These are phyloP conservation scores for Pythium scleroteichum DNA, from an alignment of 352 stramenopile species.

Conservation along the genomic window DNA sequence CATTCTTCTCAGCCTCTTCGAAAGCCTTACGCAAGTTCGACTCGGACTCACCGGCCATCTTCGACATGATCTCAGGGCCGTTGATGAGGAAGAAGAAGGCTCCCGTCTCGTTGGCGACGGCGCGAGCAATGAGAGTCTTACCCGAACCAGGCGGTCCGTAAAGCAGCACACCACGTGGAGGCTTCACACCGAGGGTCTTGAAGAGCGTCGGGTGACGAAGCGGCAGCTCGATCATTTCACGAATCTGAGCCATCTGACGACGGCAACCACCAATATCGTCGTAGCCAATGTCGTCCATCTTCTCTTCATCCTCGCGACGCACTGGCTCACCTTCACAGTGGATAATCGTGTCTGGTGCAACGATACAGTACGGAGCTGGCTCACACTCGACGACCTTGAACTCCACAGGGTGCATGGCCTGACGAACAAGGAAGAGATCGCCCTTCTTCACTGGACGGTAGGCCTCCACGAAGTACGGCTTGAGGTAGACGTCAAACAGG, in stretches of 20 bases:
- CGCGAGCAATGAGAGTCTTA: slow-evolving; percentile 99
- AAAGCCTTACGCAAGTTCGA: slow-evolving; percentile 97
- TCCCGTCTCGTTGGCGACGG: slow-evolving; percentile 98
- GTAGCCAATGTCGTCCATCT: slow-evolving; percentile 98
- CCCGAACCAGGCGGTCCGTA: slow-evolving; percentile 98
- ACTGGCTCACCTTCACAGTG: slow-evolving; percentile 99
- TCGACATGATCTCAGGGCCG: slow-evolving; percentile 99
- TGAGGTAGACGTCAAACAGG: slow-evolving; percentile 99
- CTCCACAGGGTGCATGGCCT: slow-evolving; percentile 99
- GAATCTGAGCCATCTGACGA: slow-evolving; percentile 99
- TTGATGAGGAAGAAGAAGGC: slow-evolving; percentile 99
- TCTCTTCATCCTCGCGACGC: slow-evolving; percentile 98
- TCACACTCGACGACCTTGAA: slow-evolving; percentile 99
- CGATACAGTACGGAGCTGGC: slow-evolving; percentile 97
- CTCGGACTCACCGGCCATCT: slow-evolving; percentile 94
- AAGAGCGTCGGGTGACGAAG: slow-evolving; percentile 98
- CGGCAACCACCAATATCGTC: slow-evolving; percentile 99
- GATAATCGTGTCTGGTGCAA: slow-evolving; percentile 99
- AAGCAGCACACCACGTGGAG: slow-evolving; percentile 98
- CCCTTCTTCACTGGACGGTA: slow-evolving; percentile 99
- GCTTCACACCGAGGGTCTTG: slow-evolving; percentile 99
- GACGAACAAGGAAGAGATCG: slow-evolving; percentile 98
- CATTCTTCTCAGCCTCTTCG: slow-evolving; percentile 99
- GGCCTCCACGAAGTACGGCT: slow-evolving; percentile 99
- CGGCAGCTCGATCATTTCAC: slow-evolving; percentile 99